These are phyloP conservation scores for Paspalum vaginatum DNA, from an alignment of 176 grass and related monocot genomes.

Conservation along the genomic window DNA sequence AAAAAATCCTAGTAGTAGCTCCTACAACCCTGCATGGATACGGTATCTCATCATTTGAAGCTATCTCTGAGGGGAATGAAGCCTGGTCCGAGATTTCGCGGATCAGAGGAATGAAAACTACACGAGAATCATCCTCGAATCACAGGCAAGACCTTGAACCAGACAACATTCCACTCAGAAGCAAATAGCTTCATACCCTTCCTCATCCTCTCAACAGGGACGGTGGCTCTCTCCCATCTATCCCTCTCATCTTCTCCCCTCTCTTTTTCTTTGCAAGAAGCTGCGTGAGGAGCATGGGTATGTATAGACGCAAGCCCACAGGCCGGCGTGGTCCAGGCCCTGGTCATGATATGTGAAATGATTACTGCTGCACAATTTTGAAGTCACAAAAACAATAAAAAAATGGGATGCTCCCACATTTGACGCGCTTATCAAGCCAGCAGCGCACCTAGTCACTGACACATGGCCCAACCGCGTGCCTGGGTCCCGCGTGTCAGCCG, in stretches of 20 bases:
- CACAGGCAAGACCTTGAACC: slow-evolving; percentile 68
- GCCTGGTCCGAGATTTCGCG: slow-evolving; percentile 94
- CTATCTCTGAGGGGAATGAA: slow-evolving; percentile 96
- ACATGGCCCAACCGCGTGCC: neutral
- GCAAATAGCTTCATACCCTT: slow-evolving; percentile 68
- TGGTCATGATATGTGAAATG: slow-evolving; percentile 89
- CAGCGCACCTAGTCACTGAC: neutral
- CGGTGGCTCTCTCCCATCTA: neutral
- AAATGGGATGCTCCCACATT: neutral
- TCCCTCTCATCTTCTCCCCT: slow-evolving; percentile 18
- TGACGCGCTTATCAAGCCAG: neutral
- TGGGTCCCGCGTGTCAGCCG: neutral
- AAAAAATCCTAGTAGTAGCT: neutral
- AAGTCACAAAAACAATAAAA: slow-evolving; percentile 35
- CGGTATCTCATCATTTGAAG: slow-evolving; percentile 43
- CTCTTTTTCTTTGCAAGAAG: slow-evolving; percentile 31
- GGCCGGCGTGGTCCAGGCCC: slow-evolving; percentile 32
- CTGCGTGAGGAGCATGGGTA: slow-evolving; percentile 41
- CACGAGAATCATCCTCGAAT: slow-evolving; percentile 11
- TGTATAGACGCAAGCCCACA: slow-evolving; percentile 54
- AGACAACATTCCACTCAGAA: slow-evolving; percentile 98
- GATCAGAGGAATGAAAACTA: slow-evolving; percentile 26
- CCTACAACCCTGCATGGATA: neutral
- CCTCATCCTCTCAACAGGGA: neutral
- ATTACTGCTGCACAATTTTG: slow-evolving; percentile 53